Evolutionary conservation across 495 filamentous ascomycete genomes (phyloP).

Genomic region (Friedmanniomyces endolithicus): DNA sequence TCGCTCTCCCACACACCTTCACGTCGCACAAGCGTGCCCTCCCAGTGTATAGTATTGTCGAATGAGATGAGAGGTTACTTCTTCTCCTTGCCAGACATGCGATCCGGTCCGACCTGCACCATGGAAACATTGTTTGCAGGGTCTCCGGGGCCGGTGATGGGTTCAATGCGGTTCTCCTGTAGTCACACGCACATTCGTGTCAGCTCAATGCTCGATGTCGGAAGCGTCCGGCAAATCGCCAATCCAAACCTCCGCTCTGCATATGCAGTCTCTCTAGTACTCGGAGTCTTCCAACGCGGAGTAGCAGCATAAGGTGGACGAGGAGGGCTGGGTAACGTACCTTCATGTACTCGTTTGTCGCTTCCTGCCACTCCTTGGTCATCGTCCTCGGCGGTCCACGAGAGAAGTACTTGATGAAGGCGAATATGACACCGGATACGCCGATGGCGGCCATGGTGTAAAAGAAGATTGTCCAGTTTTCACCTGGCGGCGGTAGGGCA

Average conservation of each 20-base stretch:
- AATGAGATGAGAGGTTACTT: neutral
- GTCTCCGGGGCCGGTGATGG: slow-evolving; percentile 73
- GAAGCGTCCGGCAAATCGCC: too few relatives aligned
- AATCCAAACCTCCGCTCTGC: too few relatives aligned
- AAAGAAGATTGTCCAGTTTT: slow-evolving; percentile 57
- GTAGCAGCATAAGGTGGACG: too few relatives aligned
- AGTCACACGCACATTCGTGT: neutral
- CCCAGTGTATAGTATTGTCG: neutral
- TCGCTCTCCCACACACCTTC: neutral
- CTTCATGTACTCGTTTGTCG: slow-evolving; percentile 78
- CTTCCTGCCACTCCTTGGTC: slow-evolving; percentile 91
- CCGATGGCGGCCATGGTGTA: slow-evolving; percentile 51
- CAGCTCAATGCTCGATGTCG: too few relatives aligned
- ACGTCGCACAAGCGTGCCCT: slow-evolving; percentile 1
- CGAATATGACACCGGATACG: slow-evolving; percentile 24
- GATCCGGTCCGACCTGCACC: slow-evolving; percentile 50
- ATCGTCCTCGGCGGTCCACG: slow-evolving; percentile 67
- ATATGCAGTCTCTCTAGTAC: too few relatives aligned
- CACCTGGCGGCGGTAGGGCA: slow-evolving; percentile 64
- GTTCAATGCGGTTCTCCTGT: slow-evolving; percentile 76
- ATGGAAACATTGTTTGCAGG: slow-evolving; percentile 69
- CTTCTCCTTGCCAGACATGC: neutral
- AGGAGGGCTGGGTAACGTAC: too few relatives aligned
- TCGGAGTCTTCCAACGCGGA: too few relatives aligned
- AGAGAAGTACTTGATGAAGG: slow-evolving; percentile 33